phyloP scores from a whole-genome alignment of 2,329 filamentous ascomycete genomes.

The Knufia fluminis region DNA sequence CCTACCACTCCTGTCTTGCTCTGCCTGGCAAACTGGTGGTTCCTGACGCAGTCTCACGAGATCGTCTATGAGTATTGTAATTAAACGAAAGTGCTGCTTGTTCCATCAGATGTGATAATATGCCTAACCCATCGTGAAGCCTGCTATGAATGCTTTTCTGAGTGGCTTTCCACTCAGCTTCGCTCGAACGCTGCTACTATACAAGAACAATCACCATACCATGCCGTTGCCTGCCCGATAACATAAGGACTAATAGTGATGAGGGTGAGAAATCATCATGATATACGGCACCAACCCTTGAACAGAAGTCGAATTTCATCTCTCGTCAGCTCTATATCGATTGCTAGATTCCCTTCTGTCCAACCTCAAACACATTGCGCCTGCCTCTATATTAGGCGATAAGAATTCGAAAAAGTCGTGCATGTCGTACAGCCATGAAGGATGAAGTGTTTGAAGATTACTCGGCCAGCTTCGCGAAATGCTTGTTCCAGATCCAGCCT shows the following conservation, averaged over 20 bases:
- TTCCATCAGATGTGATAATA: too few relatives aligned
- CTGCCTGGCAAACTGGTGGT: too few relatives aligned
- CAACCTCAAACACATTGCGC: not conserved
- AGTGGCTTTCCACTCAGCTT: not conserved
- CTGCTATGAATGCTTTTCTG: too few relatives aligned
- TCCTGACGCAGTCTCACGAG: too few relatives aligned
- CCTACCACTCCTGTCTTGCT: too few relatives aligned
- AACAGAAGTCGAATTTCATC: not conserved
- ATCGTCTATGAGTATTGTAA: too few relatives aligned
- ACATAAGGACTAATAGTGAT: not conserved
- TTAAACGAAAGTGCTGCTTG: too few relatives aligned
- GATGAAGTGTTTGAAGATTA: constrained; percentile 8
- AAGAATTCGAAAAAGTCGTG: not conserved
- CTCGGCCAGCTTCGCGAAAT: constrained; percentile 60
- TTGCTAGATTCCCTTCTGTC: not conserved
- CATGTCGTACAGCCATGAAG: constrained; percentile 3
- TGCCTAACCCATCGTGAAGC: too few relatives aligned
- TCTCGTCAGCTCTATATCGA: not conserved
- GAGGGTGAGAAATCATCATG: not conserved
- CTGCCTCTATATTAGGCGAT: not conserved
- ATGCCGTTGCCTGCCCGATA: not conserved
- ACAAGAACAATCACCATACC: constrained; percentile 2
- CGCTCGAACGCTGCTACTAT: constrained; percentile 8
- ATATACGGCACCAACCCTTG: not conserved
- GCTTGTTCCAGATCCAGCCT: constrained; percentile 99